phyloP scores from a whole-genome alignment of 495 filamentous ascomycete genomes.

The Penicillium argentinense region DNA sequence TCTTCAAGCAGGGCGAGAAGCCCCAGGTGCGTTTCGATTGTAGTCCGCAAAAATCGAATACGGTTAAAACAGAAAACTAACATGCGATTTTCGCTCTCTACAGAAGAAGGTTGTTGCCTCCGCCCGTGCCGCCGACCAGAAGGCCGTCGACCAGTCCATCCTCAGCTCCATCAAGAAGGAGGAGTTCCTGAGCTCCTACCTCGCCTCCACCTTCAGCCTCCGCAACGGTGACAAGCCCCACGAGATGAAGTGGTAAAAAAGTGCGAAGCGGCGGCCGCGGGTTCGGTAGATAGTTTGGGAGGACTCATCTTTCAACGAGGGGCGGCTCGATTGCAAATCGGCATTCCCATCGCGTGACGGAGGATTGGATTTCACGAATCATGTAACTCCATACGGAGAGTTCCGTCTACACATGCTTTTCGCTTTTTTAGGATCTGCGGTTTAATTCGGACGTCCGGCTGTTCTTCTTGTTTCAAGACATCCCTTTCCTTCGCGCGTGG shows the following conservation, averaged over 20 bases:
- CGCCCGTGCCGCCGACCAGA: constrained; percentile 92
- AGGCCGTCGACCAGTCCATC: constrained; percentile 92
- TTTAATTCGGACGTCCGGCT: constrained; percentile 39
- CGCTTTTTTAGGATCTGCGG: constrained; percentile 32
- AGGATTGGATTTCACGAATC: constrained; percentile 40
- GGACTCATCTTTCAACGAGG: constrained; percentile 41
- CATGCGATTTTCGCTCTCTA: constrained; percentile 23
- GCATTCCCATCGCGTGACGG: constrained; percentile 31
- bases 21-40: constrained; percentile 70
- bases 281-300: constrained; percentile 50
- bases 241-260: constrained; percentile 86
- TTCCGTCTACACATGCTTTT: constrained; percentile 32
- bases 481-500: constrained; percentile 30
- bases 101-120: constrained; percentile 95
- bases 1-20: constrained; percentile 99
- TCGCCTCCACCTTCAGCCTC: constrained; percentile 89
- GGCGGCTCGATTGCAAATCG: constrained; percentile 45
- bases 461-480: constrained; percentile 37
- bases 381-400: constrained; percentile 43
- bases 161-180: constrained; percentile 94
- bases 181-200: constrained; percentile 82
- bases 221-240: constrained; percentile 98
- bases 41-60: neutral
- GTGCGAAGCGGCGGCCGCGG: constrained; percentile 45
- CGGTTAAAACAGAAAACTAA: constrained; percentile 13